Evolutionary conservation across 768 basidiomycete genomes (phyloP), one percentile per base, ranked within the genome.

Genomic region (Panaeolus papilionaceus): DNA sequence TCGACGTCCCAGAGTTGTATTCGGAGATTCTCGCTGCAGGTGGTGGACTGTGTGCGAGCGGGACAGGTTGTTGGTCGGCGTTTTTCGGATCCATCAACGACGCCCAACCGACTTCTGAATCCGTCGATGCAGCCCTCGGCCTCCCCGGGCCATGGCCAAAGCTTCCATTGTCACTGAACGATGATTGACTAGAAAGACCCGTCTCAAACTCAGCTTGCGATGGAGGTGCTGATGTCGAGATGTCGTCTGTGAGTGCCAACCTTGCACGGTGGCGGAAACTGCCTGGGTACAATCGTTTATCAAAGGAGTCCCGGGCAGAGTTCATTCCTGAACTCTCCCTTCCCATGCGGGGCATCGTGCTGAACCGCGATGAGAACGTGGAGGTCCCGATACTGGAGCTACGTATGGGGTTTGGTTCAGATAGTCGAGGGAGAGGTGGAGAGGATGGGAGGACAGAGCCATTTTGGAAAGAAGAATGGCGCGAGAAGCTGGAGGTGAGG

Each of bases 261-360:
- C 71, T 70, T 3, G 72, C 72, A 7, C 68, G 71, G 1, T 73
- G 65, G 23, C 76, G 72, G 10, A 70, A 71, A 54, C 76, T 75
- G 3, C 76, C 76, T 23, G 74, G 76, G 51, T 77, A 77, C 10
- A 77, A 64, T 8, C 75, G 71, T 8, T 72, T 66, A 61, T 75
- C 66, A 45, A 75, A 76, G 14, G 42, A 18, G 4, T 77, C 73
- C 11, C 68, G 33, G 20, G 63, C 26, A 26, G 67, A 6, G 68
- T 44, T 62, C 62, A 8, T 64, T 67, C 6, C 61, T 20, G 49
- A 64, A 66, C 9, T 3, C 11, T 33, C 54, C 33, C 54, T 58
- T 1, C 14, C 14, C 11, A 28, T 58, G 14, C 54, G 66, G 58
- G 10, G 68, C 44, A 38, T 38, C 16, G 47, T 67, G 63, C 23